Evolutionary conservation across 352 stramenopile genomes (phyloP).

Genomic region (Phytophthora boehmeriae): DNA sequence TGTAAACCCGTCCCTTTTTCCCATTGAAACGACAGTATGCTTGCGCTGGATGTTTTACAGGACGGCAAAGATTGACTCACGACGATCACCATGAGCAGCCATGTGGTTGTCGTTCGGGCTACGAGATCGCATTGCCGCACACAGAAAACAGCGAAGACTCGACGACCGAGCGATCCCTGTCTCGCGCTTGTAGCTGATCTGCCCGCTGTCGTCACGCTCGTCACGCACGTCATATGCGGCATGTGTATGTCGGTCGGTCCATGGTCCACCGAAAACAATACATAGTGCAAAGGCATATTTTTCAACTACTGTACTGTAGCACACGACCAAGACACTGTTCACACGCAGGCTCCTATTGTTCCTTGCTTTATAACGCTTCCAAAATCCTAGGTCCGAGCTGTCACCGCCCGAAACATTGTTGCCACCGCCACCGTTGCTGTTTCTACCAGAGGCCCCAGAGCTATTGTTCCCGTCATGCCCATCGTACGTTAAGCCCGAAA

Average conservation of each 20-base stretch:
- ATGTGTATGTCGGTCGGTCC: not conserved
- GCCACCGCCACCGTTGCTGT: constrained; percentile 28
- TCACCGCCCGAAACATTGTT: constrained; percentile 48
- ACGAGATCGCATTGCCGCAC: not conserved
- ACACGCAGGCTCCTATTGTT: not conserved
- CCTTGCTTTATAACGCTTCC: constrained; percentile 4
- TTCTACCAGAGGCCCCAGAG: constrained; percentile 29
- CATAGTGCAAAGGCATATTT: no score
- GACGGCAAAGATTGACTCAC: constrained; percentile 6
- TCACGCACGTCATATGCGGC: no score
- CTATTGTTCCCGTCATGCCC: constrained; percentile 32
- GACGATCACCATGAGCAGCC: constrained; percentile 1
- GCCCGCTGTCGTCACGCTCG: no score
- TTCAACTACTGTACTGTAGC: no score
- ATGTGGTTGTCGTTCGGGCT: constrained; percentile 7
- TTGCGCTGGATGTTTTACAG: constrained; percentile 2
- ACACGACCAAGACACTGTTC: not conserved
- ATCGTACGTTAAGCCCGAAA: constrained; percentile 46
- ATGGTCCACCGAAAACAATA: not conserved
- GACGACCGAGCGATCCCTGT: not conserved
- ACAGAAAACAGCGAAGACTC: constrained; percentile 2
- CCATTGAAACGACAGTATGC: not conserved
- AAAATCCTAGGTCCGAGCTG: constrained; percentile 49
- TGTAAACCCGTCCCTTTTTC: not conserved
- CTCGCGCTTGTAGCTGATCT: not conserved